Base-by-base conservation (phyloP, 1,139 yeast genomes). In the Candida gigantensis region DNA sequence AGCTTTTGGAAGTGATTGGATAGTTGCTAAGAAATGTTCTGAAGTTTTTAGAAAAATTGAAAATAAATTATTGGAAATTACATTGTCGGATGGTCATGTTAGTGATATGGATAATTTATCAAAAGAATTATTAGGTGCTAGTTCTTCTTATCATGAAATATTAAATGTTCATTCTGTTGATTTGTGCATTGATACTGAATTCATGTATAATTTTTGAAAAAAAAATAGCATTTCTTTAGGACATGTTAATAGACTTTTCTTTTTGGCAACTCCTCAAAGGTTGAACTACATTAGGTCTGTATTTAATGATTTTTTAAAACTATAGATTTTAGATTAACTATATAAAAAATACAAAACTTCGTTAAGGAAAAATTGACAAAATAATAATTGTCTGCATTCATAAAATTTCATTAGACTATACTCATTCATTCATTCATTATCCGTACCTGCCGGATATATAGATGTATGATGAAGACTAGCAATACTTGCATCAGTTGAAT, bases 1-100 rank as follows among this genome's bases (percentile, higher is more conserved):
- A 39, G 70, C 67, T 31, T 74, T 70, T 46, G 66, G 74, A 16
- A 65, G 58, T 24, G 65, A 63, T 35, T 72, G 79, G 77, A 58
- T 62, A 10, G 65, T 71, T 39, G 75, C 77, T 4, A 61, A 55
- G 25, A 61, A 65, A 47, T 64, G 74, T 40, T 65, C 74, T 2
- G 62, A 59, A 19, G 69, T 72, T 1, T 69, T 74, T 46, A 60
- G 62, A 34, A 65, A 60, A 34, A 59, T 69, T 40, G 67, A 65
- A 34, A 61, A 59, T 36, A 62, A 69, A 9, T 63, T 72, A 11
- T 47, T 64, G 10, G 74, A 70, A 20, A 59, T 68, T 14, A 60
- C 68, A 33, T 46, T 68, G 30, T 59, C 53, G 17, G 49, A 46
- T 15, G 52, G 65, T 34, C 60, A 59, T 34, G 66, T 68, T 6